Conservation (phyloP, 164 flowering plant species). For the Dillenia suffruticosa region DNA sequence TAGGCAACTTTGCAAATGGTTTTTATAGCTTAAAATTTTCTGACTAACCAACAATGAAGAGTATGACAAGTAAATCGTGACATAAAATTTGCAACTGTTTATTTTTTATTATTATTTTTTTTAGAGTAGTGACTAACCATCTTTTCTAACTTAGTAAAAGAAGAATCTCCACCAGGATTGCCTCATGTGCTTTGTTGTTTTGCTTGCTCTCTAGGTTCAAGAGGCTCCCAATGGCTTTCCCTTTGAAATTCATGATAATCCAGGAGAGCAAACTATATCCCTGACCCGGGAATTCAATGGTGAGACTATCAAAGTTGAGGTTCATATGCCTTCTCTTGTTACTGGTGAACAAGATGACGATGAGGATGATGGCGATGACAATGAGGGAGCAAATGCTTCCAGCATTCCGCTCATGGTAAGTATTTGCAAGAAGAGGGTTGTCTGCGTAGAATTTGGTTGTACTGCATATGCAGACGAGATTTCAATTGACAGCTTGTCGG, state of each 20-base stretch:
- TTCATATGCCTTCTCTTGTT: constrained; percentile 69
- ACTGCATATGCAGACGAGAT: constrained; percentile 71
- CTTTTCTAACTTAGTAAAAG: too few relatives aligned
- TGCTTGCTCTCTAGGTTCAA: constrained; percentile 33
- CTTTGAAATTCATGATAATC: constrained; percentile 66
- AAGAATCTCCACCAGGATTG: too few relatives aligned
- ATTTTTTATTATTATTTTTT: too few relatives aligned
- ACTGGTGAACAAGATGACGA: constrained; percentile 42
- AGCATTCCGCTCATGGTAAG: constrained; percentile 57
- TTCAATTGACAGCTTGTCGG: constrained; percentile 56
- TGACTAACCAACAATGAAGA: too few relatives aligned
- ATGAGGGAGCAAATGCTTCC: constrained; percentile 25
- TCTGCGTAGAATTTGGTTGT: constrained; percentile 51
- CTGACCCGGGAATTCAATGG: constrained; percentile 59
- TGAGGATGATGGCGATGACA: constrained; percentile 24
- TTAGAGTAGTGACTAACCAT: too few relatives aligned
- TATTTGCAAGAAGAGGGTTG: constrained; percentile 58
- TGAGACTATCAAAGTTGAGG: constrained; percentile 68
- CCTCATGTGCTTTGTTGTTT: too few relatives aligned
- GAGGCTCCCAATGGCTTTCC: constrained; percentile 60
- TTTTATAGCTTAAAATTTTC: too few relatives aligned
- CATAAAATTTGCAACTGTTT: too few relatives aligned
- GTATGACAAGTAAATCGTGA: too few relatives aligned
- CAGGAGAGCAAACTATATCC: constrained; percentile 48
- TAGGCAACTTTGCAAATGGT: too few relatives aligned